Conservation (phyloP, 805 yeast species). For the Wickerhamomyces chambardii region DNA sequence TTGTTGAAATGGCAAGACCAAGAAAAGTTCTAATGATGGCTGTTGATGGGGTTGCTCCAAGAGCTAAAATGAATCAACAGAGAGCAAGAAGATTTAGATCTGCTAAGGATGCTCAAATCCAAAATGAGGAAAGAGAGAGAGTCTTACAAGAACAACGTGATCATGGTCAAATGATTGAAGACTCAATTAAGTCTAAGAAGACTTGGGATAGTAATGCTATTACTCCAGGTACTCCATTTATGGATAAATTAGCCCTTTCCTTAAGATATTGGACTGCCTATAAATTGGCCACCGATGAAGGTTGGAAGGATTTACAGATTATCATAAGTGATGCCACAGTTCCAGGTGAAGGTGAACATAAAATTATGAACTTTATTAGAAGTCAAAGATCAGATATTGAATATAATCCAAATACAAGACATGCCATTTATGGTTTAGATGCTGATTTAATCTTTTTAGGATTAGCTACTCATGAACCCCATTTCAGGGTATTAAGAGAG, state of each 20-base stretch:
- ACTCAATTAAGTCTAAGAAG: conserved; percentile 60
- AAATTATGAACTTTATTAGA: conserved; percentile 92
- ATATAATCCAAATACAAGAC: conserved; percentile 89
- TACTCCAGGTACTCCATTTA: conserved; percentile 98
- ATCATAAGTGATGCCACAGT: conserved; percentile 93
- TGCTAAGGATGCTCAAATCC: conserved; percentile 82
- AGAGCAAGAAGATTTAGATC: conserved; percentile 88
- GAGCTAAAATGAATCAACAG: conserved; percentile 98
- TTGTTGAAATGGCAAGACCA: conserved; percentile 90
- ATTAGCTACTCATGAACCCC: conserved; percentile 96
- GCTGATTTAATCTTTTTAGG: conserved; percentile 97
- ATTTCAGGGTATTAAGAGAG: conserved; percentile 87
- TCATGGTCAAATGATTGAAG: conserved; percentile 63
- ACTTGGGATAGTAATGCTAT: conserved; percentile 95
- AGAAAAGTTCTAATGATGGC: conserved; percentile 90
- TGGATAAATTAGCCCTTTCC: conserved; percentile 81
- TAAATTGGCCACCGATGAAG: conserved; percentile 82
- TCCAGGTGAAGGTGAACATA: conserved; percentile 99
- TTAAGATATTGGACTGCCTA: conserved; percentile 89
- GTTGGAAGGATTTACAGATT: conserved; percentile 86
- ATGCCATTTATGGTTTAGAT: conserved; percentile 94
- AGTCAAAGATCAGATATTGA: conserved; percentile 81
- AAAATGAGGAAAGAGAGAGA: conserved; percentile 59
- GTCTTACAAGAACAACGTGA: conserved; percentile 20
- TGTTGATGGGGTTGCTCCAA: conserved; percentile 98